Percentiles rank a stretch among this genome's conserved stretches.
These are phyloP conservation scores for Leishmania tarentolae DNA, from an alignment of 208 protist genomes.

Conservation along the genomic window DNA sequence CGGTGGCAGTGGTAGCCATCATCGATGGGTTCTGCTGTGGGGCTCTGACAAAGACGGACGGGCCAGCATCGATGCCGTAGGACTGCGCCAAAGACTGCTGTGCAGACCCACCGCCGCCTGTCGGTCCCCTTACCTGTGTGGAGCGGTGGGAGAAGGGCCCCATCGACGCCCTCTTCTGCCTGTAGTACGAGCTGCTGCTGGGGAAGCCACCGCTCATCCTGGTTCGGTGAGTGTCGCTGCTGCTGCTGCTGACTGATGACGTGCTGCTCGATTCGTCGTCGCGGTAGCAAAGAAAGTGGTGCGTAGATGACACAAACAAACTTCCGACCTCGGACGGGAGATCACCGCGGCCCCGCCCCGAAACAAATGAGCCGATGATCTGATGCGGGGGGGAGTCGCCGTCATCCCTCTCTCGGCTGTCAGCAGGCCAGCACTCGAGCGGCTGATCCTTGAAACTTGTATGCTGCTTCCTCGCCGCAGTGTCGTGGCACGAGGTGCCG, in stretches of 20 bases:
- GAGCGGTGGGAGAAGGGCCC: background rate
- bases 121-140: background rate
- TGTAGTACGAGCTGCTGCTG: background rate
- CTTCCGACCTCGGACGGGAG: background rate
- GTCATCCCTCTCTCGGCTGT: background rate
- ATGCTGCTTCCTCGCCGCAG: background rate
- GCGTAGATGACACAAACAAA: background rate
- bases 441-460: background rate
- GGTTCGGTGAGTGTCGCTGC: background rate
- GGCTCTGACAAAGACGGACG: background rate
- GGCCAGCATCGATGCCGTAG: background rate
- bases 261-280: background rate
- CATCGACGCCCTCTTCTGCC: background rate
- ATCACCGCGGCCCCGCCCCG: background rate
- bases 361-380: background rate
- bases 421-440: background rate
- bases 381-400: background rate
- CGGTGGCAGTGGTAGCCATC: background rate
- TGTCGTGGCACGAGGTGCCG: background rate
- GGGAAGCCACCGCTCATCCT: background rate
- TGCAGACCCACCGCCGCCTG: background rate
- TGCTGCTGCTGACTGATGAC: slow-evolving; percentile 1
- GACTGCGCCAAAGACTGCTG: background rate
- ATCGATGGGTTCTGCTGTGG: background rate
- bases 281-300: background rate